Conservation (phyloP, 148 eudicot genomes). For the Amaranthus palmeri region DNA sequence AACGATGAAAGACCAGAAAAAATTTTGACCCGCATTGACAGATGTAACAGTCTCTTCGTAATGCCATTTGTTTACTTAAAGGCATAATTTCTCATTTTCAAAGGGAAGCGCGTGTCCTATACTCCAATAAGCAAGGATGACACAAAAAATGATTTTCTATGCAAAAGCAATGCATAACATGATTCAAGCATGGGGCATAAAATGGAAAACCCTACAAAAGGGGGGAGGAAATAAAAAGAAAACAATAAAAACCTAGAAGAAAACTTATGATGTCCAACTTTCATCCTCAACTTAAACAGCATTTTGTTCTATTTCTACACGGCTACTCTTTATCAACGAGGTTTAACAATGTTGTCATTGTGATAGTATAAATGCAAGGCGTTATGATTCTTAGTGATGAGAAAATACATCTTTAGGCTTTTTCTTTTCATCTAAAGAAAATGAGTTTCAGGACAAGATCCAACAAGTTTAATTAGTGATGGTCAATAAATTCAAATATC, state of each 20-base stretch:
- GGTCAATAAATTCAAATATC: too few species aligned
- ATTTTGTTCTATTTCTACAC: background rate
- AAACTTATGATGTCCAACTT: background rate
- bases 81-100: background rate
- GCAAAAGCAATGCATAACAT: background rate
- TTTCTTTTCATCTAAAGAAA: too few species aligned
- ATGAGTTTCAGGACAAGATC: too few species aligned
- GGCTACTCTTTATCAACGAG: background rate
- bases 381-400: too few species aligned
- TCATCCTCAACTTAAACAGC: background rate
- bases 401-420: too few species aligned
- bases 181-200: background rate
- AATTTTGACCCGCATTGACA: too few species aligned
- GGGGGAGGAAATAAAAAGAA: background rate
- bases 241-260: background rate
- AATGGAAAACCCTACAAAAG: background rate
- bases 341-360: background rate
- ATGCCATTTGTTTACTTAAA: background rate
- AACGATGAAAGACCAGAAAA: background rate
- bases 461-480: too few species aligned
- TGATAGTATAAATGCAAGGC: too few species aligned
- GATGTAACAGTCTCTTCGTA: too few species aligned
- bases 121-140: background rate
- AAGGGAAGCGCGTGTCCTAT: background rate
- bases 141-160: background rate